Evolutionary conservation across 371 early-diverging fungal species (phyloP), one percentile per base, ranked within the genome.

Genomic region (Circinella umbellata): DNA sequence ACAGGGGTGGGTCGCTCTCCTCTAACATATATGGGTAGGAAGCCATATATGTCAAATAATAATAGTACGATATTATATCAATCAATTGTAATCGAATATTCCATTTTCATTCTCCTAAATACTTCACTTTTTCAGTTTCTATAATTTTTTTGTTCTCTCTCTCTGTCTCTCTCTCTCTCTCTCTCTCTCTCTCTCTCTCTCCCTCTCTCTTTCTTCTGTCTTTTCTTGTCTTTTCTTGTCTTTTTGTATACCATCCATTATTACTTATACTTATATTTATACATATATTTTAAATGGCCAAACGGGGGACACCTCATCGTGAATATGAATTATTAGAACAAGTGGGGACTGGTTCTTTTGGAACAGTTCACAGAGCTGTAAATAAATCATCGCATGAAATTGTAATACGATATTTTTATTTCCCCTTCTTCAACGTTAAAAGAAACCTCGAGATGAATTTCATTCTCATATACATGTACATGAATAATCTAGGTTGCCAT

Each of bases 261-360:
- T 27, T 27, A 27, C 2, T 27, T 27, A 27, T 27, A 27, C 27
- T 2, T 27, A 27, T 27, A 27, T 27, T 27, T 27, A 27, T 27
- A 27, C 27, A 27, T 27, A 27, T 35, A 15, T 7, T 51, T 66
- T 38, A 36, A 47, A 75, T 78, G 73, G 66, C 71, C 37, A 70
- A 67, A 60, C 64, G 68, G 55, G 65, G 65, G 9, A 73, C 72
- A n/a, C 70, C 77, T 27, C 47, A 65, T 65, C 80, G 87, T 74
- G 87, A 87, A 69, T 97, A 95, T 83, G 79, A 86, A 54, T 79
- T 94, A 7, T 46, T 91, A 35, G 86, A 92, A 70, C 89, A 94
- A 66, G 83, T 97, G 4, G 97, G 97, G 48, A 90, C 93, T 69
- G 98, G 98, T 13, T 93, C 95, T 17, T 98, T 96, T 80, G 97